Evolutionary conservation across 1,284 basidiomycete genomes (phyloP).

Genomic region (Ustilago sp.): DNA sequence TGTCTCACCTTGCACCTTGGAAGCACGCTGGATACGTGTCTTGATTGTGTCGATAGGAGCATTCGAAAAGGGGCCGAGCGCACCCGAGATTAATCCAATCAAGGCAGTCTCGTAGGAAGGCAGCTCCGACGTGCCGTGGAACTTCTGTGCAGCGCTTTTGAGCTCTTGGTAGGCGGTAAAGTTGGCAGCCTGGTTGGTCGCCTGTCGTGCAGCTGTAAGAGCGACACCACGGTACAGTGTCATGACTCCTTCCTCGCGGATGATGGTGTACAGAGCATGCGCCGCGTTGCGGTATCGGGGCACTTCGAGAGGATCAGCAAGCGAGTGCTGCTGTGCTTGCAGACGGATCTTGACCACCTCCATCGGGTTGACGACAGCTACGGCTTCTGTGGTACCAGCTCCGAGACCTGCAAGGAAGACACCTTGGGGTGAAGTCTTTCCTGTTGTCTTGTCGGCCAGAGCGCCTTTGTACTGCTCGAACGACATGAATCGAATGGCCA

Average conservation of each 20-base stretch:
- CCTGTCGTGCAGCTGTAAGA: slow-evolving; percentile 93
- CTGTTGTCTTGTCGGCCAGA: slow-evolving; percentile 81
- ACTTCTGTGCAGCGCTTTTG: slow-evolving; percentile 81
- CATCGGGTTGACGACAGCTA: slow-evolving; percentile 96
- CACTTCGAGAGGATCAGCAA: slow-evolving; percentile 92
- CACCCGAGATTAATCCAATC: slow-evolving; percentile 94
- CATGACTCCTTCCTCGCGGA: slow-evolving; percentile 88
- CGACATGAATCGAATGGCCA: slow-evolving; percentile 98
- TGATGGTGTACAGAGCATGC: slow-evolving; percentile 94
- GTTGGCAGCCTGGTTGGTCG: slow-evolving; percentile 98
- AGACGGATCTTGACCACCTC: slow-evolving; percentile 99
- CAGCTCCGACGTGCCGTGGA: slow-evolving; percentile 76
- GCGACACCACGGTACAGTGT: slow-evolving; percentile 91
- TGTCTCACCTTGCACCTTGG: slow-evolving; percentile 80
- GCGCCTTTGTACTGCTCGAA: slow-evolving; percentile 93
- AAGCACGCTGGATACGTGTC: slow-evolving; percentile 84
- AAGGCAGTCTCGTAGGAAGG: slow-evolving; percentile 89
- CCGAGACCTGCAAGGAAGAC: slow-evolving; percentile 91
- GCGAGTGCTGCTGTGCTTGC: slow-evolving; percentile 96
- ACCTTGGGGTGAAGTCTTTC: slow-evolving; percentile 78
- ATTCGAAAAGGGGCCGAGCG: slow-evolving; percentile 95
- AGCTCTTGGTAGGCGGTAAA: slow-evolving; percentile 98
- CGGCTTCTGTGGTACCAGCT: slow-evolving; percentile 87
- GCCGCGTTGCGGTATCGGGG: slow-evolving; percentile 96
- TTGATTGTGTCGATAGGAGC: slow-evolving; percentile 98